These are phyloP conservation scores for Ophiostoma ips DNA, from an alignment of 2,329 filamentous ascomycete species.

Conservation along the genomic window DNA sequence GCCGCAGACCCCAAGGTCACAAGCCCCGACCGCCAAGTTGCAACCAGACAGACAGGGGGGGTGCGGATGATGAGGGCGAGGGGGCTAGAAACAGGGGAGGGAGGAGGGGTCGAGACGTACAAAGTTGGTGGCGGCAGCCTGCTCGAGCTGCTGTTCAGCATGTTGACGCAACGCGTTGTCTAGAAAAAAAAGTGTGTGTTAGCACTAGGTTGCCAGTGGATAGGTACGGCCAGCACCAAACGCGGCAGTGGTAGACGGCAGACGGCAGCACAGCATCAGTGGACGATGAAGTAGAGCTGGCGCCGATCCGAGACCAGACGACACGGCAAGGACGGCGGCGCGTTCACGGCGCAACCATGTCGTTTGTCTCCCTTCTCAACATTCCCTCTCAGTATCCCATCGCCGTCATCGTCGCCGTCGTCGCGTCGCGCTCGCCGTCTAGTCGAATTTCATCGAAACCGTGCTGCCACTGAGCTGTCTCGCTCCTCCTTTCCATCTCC, in stretches of 20 bases:
- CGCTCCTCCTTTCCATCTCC: too few species aligned
- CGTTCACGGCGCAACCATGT: slow-evolving; percentile 12
- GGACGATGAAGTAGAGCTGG: too few species aligned
- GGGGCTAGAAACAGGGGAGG: slow-evolving; percentile 4
- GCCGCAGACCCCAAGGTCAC: neutral
- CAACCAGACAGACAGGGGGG: neutral
- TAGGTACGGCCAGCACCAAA: neutral
- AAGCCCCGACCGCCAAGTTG: neutral
- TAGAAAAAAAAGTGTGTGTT: slow-evolving; percentile 23
- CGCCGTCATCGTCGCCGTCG: too few species aligned
- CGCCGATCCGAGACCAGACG: too few species aligned
- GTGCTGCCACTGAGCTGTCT: too few species aligned
- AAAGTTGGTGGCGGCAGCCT: slow-evolving; percentile 90
- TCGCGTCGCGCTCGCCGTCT: too few species aligned
- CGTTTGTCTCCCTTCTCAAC: neutral
- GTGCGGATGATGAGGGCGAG: neutral
- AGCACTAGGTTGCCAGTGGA: neutral
- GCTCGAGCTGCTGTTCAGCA: slow-evolving; percentile 85
- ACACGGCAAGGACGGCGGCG: too few species aligned
- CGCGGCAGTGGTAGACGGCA: neutral
- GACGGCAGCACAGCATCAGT: neutral
- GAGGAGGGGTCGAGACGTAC: slow-evolving; percentile 37
- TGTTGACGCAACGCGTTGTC: slow-evolving; percentile 80
- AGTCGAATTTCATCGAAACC: too few species aligned
- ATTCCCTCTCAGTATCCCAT: slow-evolving; percentile 4